Conservation (phyloP, 1,284 basidiomycete species). For the Coriolopsis trogii region DNA sequence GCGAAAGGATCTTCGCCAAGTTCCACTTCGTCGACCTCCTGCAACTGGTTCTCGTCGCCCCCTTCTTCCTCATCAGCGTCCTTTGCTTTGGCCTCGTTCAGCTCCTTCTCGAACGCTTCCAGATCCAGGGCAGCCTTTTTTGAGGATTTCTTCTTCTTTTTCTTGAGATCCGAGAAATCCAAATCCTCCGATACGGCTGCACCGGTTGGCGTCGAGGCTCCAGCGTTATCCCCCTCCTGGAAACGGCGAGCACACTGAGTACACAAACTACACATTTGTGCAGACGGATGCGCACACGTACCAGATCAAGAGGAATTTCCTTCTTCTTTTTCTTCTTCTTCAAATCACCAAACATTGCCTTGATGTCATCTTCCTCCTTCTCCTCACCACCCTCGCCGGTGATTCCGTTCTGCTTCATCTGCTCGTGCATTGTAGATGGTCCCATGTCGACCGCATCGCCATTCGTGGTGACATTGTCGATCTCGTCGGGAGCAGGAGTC, state of each 20-base stretch:
- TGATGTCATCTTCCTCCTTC: conserved; percentile 73
- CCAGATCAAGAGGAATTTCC: conserved; percentile 84
- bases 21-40: conserved; percentile 72
- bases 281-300: conserved; percentile 57
- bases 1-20: conserved; percentile 88
- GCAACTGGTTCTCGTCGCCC: conserved; percentile 55
- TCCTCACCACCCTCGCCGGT: conserved; percentile 41
- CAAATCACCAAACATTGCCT: conserved; percentile 84
- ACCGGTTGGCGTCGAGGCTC: conserved; percentile 58
- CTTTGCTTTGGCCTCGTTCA: conserved; percentile 69
- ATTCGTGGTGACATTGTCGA: conserved; percentile 66
- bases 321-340: conserved; percentile 96
- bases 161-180: conserved; percentile 86
- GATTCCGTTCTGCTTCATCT: conserved; percentile 58
- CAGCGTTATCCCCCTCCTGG: conserved; percentile 64
- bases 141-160: conserved; percentile 81
- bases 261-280: neutral
- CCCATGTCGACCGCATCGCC: conserved; percentile 76
- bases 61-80: conserved; percentile 56
- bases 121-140: conserved; percentile 76
- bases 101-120: conserved; percentile 90
- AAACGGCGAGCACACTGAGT: neutral
- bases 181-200: conserved; percentile 60
- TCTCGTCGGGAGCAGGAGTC: conserved; percentile 66
- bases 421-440: conserved; percentile 73